Conservation (phyloP, 2,329 filamentous ascomycete species). For the Canariomyces notabilis region DNA sequence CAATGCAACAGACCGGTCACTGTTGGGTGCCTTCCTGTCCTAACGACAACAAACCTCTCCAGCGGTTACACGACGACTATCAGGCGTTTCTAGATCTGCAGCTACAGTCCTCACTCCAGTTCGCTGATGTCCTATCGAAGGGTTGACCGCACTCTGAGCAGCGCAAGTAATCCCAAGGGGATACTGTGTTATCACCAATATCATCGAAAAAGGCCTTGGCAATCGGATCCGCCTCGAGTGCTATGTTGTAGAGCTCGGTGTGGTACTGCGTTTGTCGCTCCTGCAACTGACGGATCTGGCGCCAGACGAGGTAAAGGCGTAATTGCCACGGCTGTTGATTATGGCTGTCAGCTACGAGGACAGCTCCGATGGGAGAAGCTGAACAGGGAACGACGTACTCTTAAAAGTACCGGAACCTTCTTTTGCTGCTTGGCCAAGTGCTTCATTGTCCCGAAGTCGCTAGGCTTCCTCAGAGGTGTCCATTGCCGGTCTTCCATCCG, state of each 20-base stretch:
- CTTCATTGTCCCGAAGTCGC: constrained; percentile 9
- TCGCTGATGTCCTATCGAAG: too few relatives aligned
- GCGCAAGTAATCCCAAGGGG: background rate
- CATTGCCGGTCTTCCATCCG: background rate
- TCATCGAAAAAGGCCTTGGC: background rate
- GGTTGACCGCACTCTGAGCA: background rate
- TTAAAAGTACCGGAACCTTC: background rate
- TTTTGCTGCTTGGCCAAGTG: background rate
- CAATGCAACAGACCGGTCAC: too few relatives aligned
- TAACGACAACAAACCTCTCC: too few relatives aligned
- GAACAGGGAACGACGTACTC: background rate
- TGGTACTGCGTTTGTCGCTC: background rate
- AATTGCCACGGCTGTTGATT: background rate
- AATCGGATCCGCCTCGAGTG: background rate
- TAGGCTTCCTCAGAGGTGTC: background rate
- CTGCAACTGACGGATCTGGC: constrained; percentile 2
- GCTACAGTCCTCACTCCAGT: too few relatives aligned
- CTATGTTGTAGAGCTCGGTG: background rate
- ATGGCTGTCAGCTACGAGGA: background rate
- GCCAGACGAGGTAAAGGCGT: background rate
- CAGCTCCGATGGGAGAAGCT: background rate
- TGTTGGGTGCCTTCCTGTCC: too few relatives aligned
- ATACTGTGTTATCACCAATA: background rate
- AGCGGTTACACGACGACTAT: too few relatives aligned
- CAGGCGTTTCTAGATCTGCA: too few relatives aligned